Percentiles rank a stretch among this genome's conserved stretches.
Evolutionary conservation across 1,284 basidiomycete genomes (phyloP).

Genomic region (Phellopilus nigrolimitatus): DNA sequence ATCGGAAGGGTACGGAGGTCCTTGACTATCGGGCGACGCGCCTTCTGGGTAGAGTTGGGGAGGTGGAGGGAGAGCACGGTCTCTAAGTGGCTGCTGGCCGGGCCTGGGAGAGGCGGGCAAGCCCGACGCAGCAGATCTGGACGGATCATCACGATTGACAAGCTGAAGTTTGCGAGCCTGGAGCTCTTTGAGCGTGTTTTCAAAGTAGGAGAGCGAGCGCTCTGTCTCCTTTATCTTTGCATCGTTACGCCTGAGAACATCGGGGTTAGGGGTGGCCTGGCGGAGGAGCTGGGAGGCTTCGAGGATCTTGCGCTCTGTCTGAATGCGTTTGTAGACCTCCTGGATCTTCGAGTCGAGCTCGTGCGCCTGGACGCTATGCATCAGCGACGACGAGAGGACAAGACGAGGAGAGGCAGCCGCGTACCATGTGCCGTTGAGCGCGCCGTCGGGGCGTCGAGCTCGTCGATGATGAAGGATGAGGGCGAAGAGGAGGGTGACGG

Average conservation of each 20-base stretch:
- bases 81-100: slow-evolving; percentile 28
- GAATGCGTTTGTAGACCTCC: slow-evolving; percentile 86
- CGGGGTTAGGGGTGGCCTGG: slow-evolving; percentile 81
- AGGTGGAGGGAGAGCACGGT: slow-evolving; percentile 37
- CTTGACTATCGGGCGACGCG: slow-evolving; percentile 33
- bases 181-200: slow-evolving; percentile 80
- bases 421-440: slow-evolving; percentile 28
- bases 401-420: slow-evolving; percentile 15
- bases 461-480: slow-evolving; percentile 13
- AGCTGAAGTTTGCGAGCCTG: slow-evolving; percentile 70
- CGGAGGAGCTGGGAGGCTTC: slow-evolving; percentile 80
- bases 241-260: slow-evolving; percentile 79
- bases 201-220: slow-evolving; percentile 82
- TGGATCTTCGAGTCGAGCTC: slow-evolving; percentile 89
- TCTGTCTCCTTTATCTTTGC: slow-evolving; percentile 87
- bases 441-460: slow-evolving; percentile 8
- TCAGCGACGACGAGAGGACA: background rate
- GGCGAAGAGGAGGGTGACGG: slow-evolving; percentile 9
- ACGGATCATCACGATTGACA: slow-evolving; percentile 49
- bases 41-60: slow-evolving; percentile 47
- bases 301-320: slow-evolving; percentile 89
- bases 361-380: slow-evolving; percentile 30
- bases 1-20: slow-evolving; percentile 37
- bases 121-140: slow-evolving; percentile 40
- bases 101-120: slow-evolving; percentile 27